A percentile compares a stretch with the other conserved stretches of the same genome.
These are phyloP conservation scores for Penicillium brasilianum DNA, from an alignment of 2,329 filamentous ascomycete genomes.

Conservation along the genomic window DNA sequence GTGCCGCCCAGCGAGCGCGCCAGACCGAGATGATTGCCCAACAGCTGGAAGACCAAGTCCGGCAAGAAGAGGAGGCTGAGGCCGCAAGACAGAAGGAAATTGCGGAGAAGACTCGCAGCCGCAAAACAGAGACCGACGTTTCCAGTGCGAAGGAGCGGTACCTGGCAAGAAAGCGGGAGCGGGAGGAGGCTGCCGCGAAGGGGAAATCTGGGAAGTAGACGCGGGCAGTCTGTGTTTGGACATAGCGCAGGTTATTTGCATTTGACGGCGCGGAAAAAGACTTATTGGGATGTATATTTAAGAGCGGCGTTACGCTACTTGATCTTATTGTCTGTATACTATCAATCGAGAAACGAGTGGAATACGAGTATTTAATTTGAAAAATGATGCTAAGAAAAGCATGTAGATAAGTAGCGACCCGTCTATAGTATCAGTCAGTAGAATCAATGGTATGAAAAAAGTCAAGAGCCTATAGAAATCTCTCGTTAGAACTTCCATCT, in stretches of 20 bases:
- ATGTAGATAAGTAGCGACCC: too few relatives aligned
- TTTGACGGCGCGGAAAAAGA: background rate
- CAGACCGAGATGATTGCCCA: constrained; percentile 65
- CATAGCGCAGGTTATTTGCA: constrained; percentile 8
- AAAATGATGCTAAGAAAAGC: background rate
- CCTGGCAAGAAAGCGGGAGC: constrained; percentile 63
- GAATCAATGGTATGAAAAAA: background rate
- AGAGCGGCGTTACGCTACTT: constrained; percentile 2
- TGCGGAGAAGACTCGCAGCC: constrained; percentile 62
- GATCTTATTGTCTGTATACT: background rate
- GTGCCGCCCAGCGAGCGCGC: constrained; percentile 55
- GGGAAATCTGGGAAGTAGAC: constrained; percentile 24
- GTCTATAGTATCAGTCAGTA: too few relatives aligned
- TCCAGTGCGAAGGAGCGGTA: constrained; percentile 66
- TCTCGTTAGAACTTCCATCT: background rate
- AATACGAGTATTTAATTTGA: background rate
- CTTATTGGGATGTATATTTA: constrained; percentile 8
- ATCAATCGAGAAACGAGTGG: background rate
- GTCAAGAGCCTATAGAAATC: background rate
- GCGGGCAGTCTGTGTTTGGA: background rate
- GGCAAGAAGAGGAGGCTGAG: constrained; percentile 63
- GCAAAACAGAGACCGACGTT: constrained; percentile 63
- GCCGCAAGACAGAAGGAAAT: constrained; percentile 58
- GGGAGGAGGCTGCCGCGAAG: constrained; percentile 45
- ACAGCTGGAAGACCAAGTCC: constrained; percentile 62